These are phyloP conservation scores for Catunica adiposa DNA, from an alignment of 2,329 filamentous ascomycete genomes.

Conservation along the genomic window DNA sequence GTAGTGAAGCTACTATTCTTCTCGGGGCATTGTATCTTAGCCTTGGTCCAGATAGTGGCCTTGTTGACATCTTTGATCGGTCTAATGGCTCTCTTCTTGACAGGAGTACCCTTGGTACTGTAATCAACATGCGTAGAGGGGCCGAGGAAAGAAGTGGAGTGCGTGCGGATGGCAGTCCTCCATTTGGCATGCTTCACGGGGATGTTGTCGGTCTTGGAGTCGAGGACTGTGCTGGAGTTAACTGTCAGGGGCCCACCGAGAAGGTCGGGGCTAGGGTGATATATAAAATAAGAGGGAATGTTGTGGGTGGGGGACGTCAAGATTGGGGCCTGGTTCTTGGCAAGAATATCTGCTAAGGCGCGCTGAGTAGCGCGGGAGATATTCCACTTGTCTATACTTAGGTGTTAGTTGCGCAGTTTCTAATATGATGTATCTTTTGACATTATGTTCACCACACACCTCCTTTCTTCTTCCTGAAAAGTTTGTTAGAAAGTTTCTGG, in stretches of 20 bases:
- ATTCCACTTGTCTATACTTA: background rate
- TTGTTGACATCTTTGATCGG: no score
- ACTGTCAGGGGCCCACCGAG: slow-evolving; percentile 1
- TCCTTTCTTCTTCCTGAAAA: background rate
- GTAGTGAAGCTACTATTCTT: no score
- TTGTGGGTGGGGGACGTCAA: background rate
- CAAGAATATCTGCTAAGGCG: background rate
- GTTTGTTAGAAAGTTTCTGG: background rate
- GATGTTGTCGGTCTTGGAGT: slow-evolving; percentile 6
- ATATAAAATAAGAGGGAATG: background rate
- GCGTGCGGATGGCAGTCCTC: background rate
- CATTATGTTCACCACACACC: no score
- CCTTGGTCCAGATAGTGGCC: no score
- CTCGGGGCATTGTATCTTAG: no score
- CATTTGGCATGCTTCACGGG: slow-evolving; percentile 2
- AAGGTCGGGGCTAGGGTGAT: slow-evolving; percentile 5
- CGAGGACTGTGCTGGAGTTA: background rate
- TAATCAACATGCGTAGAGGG: background rate
- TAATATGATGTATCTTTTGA: no score
- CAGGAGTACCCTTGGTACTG: no score
- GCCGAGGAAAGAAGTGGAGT: background rate
- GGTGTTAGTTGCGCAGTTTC: no score
- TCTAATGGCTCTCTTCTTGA: no score
- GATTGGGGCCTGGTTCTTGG: background rate
- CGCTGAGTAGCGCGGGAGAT: background rate